phyloP scores from a whole-genome alignment of 2,329 filamentous ascomycete species.

The Escovopsis sp. region DNA sequence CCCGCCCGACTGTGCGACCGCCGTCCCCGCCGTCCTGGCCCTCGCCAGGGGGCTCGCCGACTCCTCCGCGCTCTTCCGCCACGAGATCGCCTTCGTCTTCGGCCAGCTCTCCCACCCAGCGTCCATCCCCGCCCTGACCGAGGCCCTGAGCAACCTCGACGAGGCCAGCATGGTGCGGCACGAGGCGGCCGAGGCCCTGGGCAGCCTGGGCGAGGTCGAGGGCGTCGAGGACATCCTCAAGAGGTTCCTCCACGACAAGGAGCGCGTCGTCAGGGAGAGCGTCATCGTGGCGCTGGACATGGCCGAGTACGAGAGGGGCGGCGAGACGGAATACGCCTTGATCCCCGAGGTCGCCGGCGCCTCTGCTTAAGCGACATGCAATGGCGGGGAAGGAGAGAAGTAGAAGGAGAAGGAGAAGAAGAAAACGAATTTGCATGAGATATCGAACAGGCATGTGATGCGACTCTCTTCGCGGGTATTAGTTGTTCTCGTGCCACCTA shows the following conservation, averaged over 20 bases:
- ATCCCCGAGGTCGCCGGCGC: slow-evolving; percentile 49
- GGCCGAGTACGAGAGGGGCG: slow-evolving; percentile 89
- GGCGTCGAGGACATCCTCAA: slow-evolving; percentile 79
- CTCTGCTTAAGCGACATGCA: slow-evolving; percentile 18
- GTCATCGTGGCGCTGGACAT: slow-evolving; percentile 93
- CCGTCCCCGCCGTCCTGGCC: slow-evolving; percentile 71
- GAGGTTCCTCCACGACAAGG: slow-evolving; percentile 74
- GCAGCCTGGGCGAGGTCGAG: slow-evolving; percentile 82
- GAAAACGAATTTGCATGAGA: not conserved
- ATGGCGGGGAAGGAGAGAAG: slow-evolving; percentile 4
- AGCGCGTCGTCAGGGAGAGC: slow-evolving; percentile 88
- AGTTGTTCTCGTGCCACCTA: slow-evolving; percentile 48
- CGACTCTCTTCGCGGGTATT: not conserved
- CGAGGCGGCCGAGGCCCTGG: slow-evolving; percentile 90
- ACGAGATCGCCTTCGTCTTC: slow-evolving; percentile 97
- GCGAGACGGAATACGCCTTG: slow-evolving; percentile 80
- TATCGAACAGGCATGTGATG: not conserved
- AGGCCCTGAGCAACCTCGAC: slow-evolving; percentile 58
- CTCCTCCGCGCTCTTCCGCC: slow-evolving; percentile 81
- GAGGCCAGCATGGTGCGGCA: slow-evolving; percentile 96
- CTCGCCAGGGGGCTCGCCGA: slow-evolving; percentile 77
- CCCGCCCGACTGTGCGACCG: slow-evolving; percentile 79
- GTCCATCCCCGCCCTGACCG: slow-evolving; percentile 81
- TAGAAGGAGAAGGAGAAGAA: not conserved
- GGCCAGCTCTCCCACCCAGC: slow-evolving; percentile 91